Evolutionary conservation across 805 yeast genomes (phyloP), one percentile per base, ranked within the genome.

Genomic region (Komagataella phaffii): DNA sequence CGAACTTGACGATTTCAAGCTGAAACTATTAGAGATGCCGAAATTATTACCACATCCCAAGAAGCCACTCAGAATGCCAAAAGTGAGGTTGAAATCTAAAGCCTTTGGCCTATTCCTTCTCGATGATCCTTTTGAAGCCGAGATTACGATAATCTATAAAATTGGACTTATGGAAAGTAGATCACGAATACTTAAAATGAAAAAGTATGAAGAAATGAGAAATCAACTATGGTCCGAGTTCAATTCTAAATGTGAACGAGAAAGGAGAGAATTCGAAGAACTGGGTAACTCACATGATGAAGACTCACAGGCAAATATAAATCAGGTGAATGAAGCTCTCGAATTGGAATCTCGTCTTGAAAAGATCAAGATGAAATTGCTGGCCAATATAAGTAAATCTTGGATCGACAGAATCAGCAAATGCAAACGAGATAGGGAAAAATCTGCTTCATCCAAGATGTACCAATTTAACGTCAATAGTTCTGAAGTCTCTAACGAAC

Each of bases 51-150:
- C 79, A 69, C 71, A 5, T 50, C 54, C 51, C 64, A 64, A n/a
- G 66, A 59, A 53, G 56, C 59, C 49, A 61, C 70, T 18, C 24
- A 61, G 23, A n/a, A 45, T 72, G 3, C 83, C 83, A 1, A 59
- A 60, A 2, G 64, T 81, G 1, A 65, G 66, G 36, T 52, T 81
- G 6, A 68, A 64, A 45, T 58, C 80, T 0, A 62, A 68, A 5
- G 61, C 64, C 1, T 66, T 81, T 44, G 69, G 74, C 1, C 54
- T 81, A 7, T 71, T 73, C 3, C 67, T 82, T 40, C 85, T 80
- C 51, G 82, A 79, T 60, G 87, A 83, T 59, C 79, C 82, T 1
- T 81, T 83, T 60, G 88, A 83, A 60, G 71, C 72, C 24, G 81
- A 81, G 59, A 61, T 83, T 14, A 72, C 76, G 2, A 67, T 76